Evolutionary conservation across 805 yeast species (phyloP), one percentile per base, ranked within the genome.

Genomic region (Debaryomyces maramus): DNA sequence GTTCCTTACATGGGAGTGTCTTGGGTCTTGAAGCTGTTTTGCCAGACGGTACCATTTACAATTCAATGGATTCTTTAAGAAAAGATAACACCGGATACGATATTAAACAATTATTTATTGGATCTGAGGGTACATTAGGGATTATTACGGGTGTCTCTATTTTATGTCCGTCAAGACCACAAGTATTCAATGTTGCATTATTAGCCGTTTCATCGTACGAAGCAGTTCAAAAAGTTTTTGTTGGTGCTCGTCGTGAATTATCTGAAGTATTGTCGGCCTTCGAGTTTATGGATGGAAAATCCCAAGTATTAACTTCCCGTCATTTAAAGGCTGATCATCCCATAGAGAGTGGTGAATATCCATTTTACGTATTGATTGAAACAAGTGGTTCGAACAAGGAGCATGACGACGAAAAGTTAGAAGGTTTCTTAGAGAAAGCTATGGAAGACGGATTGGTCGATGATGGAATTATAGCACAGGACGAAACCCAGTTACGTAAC

Each of bases 401-500:
- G 30, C 99, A 93, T 56, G 98, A 93, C 59, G 91, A 86, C 63
- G 90, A 80, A 48, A 93, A 93, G 64, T 73, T 93, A 41, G 96
- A 88, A 60, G 59, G 76, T 0, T 93, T 93, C 62, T 72, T 93
- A 57, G 98, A 89, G 51, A 69, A 69, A 21, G 84, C 83, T 11
- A 85, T 93, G 88, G 96, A 86, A 61, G 76, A 78, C 21, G 98
- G 84, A 37, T 61, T 81, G 34, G 90, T 93, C 22, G 71, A 74
- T n/a, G 98, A 93, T 62, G 99, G 99, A 56, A 90, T 88, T 29
- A 85, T 93, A 48, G 96, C 99, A 6, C 96, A 89, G 63, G 97
- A 90, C 61, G 97, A 88, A 66, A 73, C 93, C 1, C 98, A 93
- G 64, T 65, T 87, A 44, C 73, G 72, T 45, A 81, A 80, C 40